Evolutionary conservation across 257 asterid genomes (phyloP), one percentile per base, ranked within the genome.

Genomic region (Eucommia ulmoides): DNA sequence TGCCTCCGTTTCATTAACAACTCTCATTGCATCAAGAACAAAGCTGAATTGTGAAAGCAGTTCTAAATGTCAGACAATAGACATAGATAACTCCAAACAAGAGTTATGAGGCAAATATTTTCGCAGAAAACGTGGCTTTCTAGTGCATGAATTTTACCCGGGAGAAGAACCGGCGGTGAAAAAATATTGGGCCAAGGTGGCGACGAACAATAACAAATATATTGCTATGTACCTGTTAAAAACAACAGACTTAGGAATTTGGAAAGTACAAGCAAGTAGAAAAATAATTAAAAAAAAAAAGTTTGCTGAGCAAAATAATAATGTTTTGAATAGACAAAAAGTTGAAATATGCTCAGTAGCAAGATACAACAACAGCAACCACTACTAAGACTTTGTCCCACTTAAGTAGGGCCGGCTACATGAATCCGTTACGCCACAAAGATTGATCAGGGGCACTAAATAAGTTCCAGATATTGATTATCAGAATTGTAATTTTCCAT

Each of bases 121-220:
- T 42, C 41, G 50, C 53, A 63, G 33, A 21, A 41, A 54, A 64
- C 25, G 61, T 38, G 60, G 69, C n/a, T 46, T 23, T 3, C 11
- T 35, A 10, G n/a, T 35, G 44, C n/a, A 35, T 35, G 5, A 35
- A 2, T 10, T 10, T 61, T 86, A 86, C 97, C 99, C 93, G 16
- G 99, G 99, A 50, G 97, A 79, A 55, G 97, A 67, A 65, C 77
- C 76, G 55, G 95, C 74, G 55, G 99, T 81, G 45, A 87, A 22
- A 64, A 86, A 83, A 63, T 91, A 91, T 56, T 83, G 99, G 67
- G 66, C 71, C 71, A 91, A 75, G 22, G 99, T 79, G 57, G 79
- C 84, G 55, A 67, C 69, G 54, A 91, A 74, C 60, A 91, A 60
- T 41, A 66, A 51, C 33, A 63, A 70, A 72, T 82, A 89, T 52